phyloP scores from a whole-genome alignment of 2,329 filamentous ascomycete species.

The Neonectria ditissima region DNA sequence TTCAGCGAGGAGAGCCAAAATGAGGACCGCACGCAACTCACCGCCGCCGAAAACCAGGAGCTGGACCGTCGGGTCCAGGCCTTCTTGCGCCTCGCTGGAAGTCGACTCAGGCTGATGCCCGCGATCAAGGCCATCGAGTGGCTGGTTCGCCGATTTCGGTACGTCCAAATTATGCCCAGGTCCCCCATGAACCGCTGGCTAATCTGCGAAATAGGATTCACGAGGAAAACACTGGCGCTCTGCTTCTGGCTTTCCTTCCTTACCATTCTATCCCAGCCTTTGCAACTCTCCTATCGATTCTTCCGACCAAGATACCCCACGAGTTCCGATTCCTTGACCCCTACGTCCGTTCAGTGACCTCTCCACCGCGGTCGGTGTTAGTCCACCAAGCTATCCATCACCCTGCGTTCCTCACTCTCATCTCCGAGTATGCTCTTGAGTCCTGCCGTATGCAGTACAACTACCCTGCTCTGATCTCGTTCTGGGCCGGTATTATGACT shows the following conservation, averaged over 20 bases:
- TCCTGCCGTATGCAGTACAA: constrained; percentile 78
- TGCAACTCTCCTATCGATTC: constrained; percentile 84
- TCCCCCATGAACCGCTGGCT: constrained; percentile 1
- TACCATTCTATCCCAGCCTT: constrained; percentile 92
- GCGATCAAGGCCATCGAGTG: constrained; percentile 94
- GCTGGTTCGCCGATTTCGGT: constrained; percentile 92
- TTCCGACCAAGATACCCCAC: constrained; percentile 79
- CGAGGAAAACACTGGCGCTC: constrained; percentile 83
- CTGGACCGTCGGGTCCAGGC: constrained; percentile 82
- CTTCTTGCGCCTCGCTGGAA: constrained; percentile 84
- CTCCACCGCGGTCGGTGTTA: constrained; percentile 82
- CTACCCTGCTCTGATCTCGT: constrained; percentile 82
- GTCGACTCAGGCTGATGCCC: constrained; percentile 83
- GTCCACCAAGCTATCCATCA: constrained; percentile 87
- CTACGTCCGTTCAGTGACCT: constrained; percentile 82
- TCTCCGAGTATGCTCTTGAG: constrained; percentile 84
- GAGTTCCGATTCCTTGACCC: constrained; percentile 88
- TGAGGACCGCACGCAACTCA: constrained; percentile 89
- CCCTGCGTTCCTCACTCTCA: constrained; percentile 76
- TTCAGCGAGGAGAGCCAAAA: constrained; percentile 95
- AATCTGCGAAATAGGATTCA: constrained; percentile 73
- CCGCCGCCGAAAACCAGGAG: constrained; percentile 81
- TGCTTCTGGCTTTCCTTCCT: constrained; percentile 89
- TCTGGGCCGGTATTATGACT: constrained; percentile 90
- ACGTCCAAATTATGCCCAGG: constrained; percentile 43